Evolutionary conservation across 2,329 filamentous ascomycete species (phyloP).

Genomic region (Aspergillus quadrilineatus): DNA sequence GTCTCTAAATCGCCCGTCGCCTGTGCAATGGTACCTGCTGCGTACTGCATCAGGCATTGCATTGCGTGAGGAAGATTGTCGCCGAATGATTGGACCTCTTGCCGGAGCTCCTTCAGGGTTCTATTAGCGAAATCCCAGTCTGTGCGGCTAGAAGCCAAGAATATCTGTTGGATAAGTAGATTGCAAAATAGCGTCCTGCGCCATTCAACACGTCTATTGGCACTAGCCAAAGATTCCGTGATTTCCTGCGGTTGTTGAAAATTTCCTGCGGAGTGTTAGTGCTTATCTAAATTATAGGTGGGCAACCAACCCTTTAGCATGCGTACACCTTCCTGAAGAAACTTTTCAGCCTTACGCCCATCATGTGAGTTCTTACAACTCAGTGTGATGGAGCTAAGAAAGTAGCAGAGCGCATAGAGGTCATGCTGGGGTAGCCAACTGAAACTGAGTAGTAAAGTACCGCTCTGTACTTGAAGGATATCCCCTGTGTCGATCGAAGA

Average conservation of each 20-base stretch:
- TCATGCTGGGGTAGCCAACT: conserved; percentile 62
- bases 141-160: conserved; percentile 68
- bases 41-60: conserved; percentile 63
- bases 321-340: conserved; percentile 58
- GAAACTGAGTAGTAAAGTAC: conserved; percentile 52
- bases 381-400: conserved; percentile 58
- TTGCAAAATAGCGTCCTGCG: conserved; percentile 66
- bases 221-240: conserved; percentile 57
- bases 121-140: conserved; percentile 66
- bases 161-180: conserved; percentile 67
- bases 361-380: conserved; percentile 57
- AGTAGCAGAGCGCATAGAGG: conserved; percentile 59
- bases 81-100: conserved; percentile 46
- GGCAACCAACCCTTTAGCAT: conserved; percentile 45
- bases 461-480: conserved; percentile 44
- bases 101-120: conserved; percentile 56
- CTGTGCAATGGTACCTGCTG: conserved; percentile 73
- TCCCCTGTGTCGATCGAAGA: conserved; percentile 42
- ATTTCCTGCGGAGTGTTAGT: conserved; percentile 27
- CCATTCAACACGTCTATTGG: conserved; percentile 62
- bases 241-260: conserved; percentile 42
- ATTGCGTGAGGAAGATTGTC: conserved; percentile 44
- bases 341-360: conserved; percentile 55
- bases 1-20: conserved; percentile 69
- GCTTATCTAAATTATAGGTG: conserved; percentile 17